Evolutionary conservation across 1,284 basidiomycete genomes (phyloP).

Genomic region (Rhodotorula glutinis): DNA sequence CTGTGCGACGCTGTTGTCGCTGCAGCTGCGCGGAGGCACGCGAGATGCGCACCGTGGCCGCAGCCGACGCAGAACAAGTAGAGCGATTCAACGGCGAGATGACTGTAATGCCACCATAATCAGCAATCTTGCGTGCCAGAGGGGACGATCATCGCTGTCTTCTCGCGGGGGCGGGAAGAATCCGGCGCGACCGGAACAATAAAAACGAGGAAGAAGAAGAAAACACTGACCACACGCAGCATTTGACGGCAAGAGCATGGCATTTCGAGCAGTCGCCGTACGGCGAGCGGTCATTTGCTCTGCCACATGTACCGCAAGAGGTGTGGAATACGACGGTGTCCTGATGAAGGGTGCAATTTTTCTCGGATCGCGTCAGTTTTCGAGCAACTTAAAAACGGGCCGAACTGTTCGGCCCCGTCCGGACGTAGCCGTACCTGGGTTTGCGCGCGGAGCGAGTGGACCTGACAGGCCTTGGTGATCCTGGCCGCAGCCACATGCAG

Average conservation of each 20-base stretch:
- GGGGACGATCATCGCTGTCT: no score
- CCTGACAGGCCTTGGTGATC: conserved; percentile 32
- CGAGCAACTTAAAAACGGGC: no score
- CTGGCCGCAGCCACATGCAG: conserved; percentile 32
- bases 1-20: neutral
- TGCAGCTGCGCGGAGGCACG: conserved; percentile 20
- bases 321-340: conserved; percentile 37
- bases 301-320: conserved; percentile 35
- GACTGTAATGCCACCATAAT: conserved; percentile 7
- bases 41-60: conserved; percentile 36
- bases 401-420: no score
- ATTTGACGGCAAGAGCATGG: conserved; percentile 11
- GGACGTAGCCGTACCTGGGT: conserved; percentile 24
- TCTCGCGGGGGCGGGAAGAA: no score
- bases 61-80: conserved; percentile 33
- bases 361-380: neutral
- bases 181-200: no score
- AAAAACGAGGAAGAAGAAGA: no score
- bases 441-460: conserved; percentile 7
- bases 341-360: neutral
- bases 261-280: conserved; percentile 30
- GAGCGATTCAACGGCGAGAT: conserved; percentile 25
- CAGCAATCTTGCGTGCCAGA: no score
- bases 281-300: conserved; percentile 29
- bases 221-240: conserved; percentile 33